These are phyloP conservation scores for Choanephora cucurbitarum DNA, from an alignment of 371 early-diverging fungal genomes.

Conservation along the genomic window DNA sequence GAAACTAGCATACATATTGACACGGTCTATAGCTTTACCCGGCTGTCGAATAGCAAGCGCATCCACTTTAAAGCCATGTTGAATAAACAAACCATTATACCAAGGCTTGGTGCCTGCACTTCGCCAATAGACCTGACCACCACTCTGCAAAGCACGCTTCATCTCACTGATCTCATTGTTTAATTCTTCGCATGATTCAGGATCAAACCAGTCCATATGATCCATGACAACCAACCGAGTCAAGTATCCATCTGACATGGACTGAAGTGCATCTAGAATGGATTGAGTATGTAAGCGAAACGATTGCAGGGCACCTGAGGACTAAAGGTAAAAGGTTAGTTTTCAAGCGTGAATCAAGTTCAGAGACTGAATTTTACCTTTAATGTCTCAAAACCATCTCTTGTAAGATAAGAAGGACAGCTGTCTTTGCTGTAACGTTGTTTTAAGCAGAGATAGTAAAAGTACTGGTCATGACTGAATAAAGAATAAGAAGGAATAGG, in stretches of 20 bases:
- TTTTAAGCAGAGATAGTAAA: slow-evolving; percentile 78
- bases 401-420: slow-evolving; percentile 78
- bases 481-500: slow-evolving; percentile 68
- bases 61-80: slow-evolving; percentile 68
- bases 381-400: slow-evolving; percentile 65
- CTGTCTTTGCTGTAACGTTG: slow-evolving; percentile 64
- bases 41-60: slow-evolving; percentile 68
- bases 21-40: slow-evolving; percentile 73
- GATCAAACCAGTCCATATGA: slow-evolving; percentile 87
- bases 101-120: slow-evolving; percentile 81
- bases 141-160: slow-evolving; percentile 56
- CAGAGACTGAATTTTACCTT: too few species aligned
- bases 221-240: slow-evolving; percentile 85
- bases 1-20: slow-evolving; percentile 86
- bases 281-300: slow-evolving; percentile 82
- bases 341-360: too few species aligned
- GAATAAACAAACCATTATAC: slow-evolving; percentile 76
- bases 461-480: slow-evolving; percentile 77
- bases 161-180: slow-evolving; percentile 71
- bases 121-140: slow-evolving; percentile 81
- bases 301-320: slow-evolving; percentile 53
- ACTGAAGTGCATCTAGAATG: slow-evolving; percentile 65
- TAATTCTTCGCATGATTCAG: slow-evolving; percentile 52
- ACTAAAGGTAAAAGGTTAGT: slow-evolving; percentile 13
- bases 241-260: slow-evolving; percentile 63